These are phyloP conservation scores for Triticum dicoccoides DNA, from an alignment of 176 grass and related monocot species.

Conservation along the genomic window DNA sequence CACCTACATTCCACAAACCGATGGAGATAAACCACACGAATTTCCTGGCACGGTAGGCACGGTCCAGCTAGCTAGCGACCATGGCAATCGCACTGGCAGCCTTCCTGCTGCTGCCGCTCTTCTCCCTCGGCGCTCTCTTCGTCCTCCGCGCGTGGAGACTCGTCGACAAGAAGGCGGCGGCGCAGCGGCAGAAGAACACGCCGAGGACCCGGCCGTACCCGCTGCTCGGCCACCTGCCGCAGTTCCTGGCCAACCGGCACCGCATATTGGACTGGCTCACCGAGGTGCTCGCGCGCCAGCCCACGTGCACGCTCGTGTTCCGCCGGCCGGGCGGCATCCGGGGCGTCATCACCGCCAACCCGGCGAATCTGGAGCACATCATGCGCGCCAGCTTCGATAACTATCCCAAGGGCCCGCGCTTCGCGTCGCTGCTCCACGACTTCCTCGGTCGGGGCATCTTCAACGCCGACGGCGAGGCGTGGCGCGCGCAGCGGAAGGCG, in stretches of 20 bases:
- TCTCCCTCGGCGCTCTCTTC: neutral
- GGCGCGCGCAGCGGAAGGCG: conserved; percentile 5
- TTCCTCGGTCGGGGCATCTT: conserved; percentile 1
- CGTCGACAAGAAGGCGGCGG: neutral
- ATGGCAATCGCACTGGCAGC: neutral
- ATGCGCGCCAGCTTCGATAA: neutral
- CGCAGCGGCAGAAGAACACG: neutral
- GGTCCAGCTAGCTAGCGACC: neutral
- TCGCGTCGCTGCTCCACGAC: conserved; percentile 1
- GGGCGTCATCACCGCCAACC: conserved; percentile 14
- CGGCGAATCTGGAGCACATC: conserved; percentile 6
- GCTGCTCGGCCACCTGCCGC: conserved; percentile 8
- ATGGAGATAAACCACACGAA: neutral
- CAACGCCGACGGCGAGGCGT: neutral
- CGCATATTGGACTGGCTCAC: conserved; percentile 4
- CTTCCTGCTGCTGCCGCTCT: neutral
- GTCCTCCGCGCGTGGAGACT: neutral
- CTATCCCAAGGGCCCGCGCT: neutral
- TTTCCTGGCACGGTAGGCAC: neutral
- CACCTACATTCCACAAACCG: neutral
- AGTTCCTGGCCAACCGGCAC: conserved; percentile 2
- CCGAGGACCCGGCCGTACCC: neutral
- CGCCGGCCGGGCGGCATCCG: neutral
- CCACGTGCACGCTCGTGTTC: neutral
- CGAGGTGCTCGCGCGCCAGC: neutral